Evolutionary conservation across 768 basidiomycete species (phyloP), one percentile per base, ranked within the genome.

Genomic region (Tulasnella sp.): DNA sequence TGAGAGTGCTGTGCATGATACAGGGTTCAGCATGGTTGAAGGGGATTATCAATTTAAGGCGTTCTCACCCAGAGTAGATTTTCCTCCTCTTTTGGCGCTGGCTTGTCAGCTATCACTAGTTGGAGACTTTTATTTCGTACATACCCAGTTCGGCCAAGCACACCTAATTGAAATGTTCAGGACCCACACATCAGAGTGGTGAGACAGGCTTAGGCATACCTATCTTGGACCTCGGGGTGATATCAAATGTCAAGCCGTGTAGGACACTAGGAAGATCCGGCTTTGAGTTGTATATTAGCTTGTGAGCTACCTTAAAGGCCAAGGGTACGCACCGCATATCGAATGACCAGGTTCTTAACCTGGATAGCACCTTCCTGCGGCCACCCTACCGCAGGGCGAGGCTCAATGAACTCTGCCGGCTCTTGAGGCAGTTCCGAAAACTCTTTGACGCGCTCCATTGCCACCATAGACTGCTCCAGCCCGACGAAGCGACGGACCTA

Each of bases 401-500:
- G 90, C 60, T 96, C 90, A 44, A 88, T 69, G 66, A 85, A 88
- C 68, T 97, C 92, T 1, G 90, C 76, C 8, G 84, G 78, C 73
- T 97, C 92, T 25, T 78, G 78, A 43, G 74, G 69, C 27, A 92
- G 71, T 63, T 91, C 87, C 3, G 90, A 85, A 68, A 86, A 93
- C 72, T 94, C 92, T 68, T 92, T 92, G 69, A 94, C 80, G 53
- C 92, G 84, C 69, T 93, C 91, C 34, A 72, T 55, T 1, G 71
- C 71, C 1, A 88, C 92, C 90, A 96, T 92, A 11, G 86, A 86
- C 70, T 96, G 92, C 67, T 96, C 91, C 19, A 94, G 73, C 19
- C 86, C 81, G 27, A 93, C 90, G 63, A 90, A 91, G 46, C 88
- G 79, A 52, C 87, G 79, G 49, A 90, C 82, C 75, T 77, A 60